Evolutionary conservation across 2,329 filamentous ascomycete species (phyloP).

Genomic region (Ophiosphaerella narmari): DNA sequence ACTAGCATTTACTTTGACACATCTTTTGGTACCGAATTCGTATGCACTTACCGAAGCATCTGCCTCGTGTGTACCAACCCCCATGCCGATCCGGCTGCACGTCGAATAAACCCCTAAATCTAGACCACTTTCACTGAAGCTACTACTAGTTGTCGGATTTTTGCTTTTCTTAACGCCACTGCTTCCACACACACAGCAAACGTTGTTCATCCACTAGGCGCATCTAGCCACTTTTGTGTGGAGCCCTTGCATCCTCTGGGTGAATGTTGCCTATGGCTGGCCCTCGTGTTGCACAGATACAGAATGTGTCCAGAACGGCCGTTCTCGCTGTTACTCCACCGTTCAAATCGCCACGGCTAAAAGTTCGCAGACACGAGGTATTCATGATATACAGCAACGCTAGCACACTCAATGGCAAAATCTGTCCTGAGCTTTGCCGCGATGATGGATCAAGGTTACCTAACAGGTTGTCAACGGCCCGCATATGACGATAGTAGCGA

Average conservation of each 20-base stretch:
- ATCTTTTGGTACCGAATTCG: background rate
- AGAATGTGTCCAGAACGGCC: background rate
- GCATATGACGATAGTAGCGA: background rate
- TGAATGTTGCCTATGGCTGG: background rate
- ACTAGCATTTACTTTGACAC: background rate
- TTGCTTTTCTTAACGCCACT: background rate
- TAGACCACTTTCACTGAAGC: background rate
- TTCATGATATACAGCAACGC: background rate
- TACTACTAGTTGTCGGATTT: background rate
- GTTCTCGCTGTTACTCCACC: background rate
- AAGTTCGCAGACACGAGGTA: conserved; percentile 4
- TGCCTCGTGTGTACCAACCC: background rate
- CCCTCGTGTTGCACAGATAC: background rate
- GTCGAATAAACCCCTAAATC: background rate
- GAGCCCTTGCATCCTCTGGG: background rate
- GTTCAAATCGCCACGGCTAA: conserved; percentile 1
- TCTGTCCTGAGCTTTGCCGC: no score
- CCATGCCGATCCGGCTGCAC: background rate
- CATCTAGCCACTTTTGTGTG: conserved; percentile 1
- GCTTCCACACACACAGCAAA: background rate
- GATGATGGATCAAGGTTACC: no score
- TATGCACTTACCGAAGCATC: background rate
- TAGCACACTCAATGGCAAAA: background rate
- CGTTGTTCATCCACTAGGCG: background rate
- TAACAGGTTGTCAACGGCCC: no score